Evolutionary conservation across 495 filamentous ascomycete genomes (phyloP).

Genomic region (Neurospora sp.): DNA sequence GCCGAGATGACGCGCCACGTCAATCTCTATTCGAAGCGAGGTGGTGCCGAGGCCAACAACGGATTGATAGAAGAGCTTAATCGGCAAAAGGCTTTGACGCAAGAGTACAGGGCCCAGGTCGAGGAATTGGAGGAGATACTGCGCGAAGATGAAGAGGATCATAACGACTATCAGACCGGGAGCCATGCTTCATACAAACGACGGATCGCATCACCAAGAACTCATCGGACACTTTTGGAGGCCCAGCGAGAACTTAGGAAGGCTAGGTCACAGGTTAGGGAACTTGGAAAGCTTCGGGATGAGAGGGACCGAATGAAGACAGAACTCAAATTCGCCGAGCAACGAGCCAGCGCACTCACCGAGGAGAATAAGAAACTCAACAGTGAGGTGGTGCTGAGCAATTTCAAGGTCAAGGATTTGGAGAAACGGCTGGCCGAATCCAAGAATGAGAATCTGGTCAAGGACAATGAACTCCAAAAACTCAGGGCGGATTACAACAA

Average conservation of each 20-base stretch:
- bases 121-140: conserved; percentile 44
- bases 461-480: conserved; percentile 43
- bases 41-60: conserved; percentile 36
- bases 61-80: conserved; percentile 46
- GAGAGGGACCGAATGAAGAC: conserved; percentile 38
- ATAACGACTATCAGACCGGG: conserved; percentile 21
- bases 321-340: conserved; percentile 36
- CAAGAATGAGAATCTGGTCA: conserved; percentile 31
- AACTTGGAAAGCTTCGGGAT: conserved; percentile 36
- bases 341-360: conserved; percentile 28
- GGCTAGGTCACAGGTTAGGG: conserved; percentile 38
- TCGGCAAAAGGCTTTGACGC: conserved; percentile 55
- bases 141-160: conserved; percentile 26
- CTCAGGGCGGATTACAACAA: conserved; percentile 42
- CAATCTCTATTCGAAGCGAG: conserved; percentile 23
- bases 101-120: conserved; percentile 58
- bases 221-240: conserved; percentile 35
- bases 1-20: conserved; percentile 50
- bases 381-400: conserved; percentile 27
- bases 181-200: conserved; percentile 10
- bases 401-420: conserved; percentile 29
- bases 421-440: conserved; percentile 31
- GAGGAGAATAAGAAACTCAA: conserved; percentile 38
- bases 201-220: conserved; percentile 31
- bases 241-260: conserved; percentile 36